Percentiles rank a stretch among this genome's conserved stretches.
Conservation (phyloP, 208 protist species). For the Acanthamoeba royreba region DNA sequence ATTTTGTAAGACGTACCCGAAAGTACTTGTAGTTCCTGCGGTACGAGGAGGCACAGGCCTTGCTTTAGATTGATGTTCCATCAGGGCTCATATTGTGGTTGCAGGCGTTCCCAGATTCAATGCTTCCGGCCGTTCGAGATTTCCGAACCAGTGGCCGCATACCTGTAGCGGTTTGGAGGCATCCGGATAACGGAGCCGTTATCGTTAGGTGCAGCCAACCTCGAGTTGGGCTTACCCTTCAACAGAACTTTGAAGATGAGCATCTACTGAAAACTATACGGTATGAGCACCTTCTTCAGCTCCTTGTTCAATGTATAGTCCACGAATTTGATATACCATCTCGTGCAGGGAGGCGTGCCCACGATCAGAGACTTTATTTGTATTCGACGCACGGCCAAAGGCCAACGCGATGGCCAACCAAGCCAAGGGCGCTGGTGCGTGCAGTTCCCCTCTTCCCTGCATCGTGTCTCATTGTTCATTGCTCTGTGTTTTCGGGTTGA, state of each 20-base stretch:
- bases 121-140: not conserved
- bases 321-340: not conserved
- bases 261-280: slow-evolving; percentile 40
- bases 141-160: slow-evolving; percentile 60
- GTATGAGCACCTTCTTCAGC: not conserved
- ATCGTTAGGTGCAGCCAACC: slow-evolving; percentile 22
- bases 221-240: slow-evolving; percentile 30
- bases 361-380: not conserved
- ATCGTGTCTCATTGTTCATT: too few species aligned
- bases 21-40: not conserved
- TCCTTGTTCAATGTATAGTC: too few species aligned
- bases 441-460: too few species aligned
- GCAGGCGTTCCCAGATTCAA: not conserved
- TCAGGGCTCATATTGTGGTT: too few species aligned
- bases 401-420: slow-evolving; percentile 40
- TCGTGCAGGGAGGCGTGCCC: not conserved
- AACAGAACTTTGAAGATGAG: slow-evolving; percentile 54
- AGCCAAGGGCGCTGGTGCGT: slow-evolving; percentile 19
- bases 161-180: slow-evolving; percentile 15
- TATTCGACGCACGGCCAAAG: slow-evolving; percentile 16
- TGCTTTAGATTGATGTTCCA: too few species aligned
- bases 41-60: too few species aligned
- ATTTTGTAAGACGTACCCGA: not conserved
- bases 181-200: slow-evolving; percentile 13
- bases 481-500: too few species aligned